Percentiles rank a stretch among this genome's conserved stretches.
Conservation (phyloP, 768 basidiomycete genomes). For the Podaxis rugospora region DNA sequence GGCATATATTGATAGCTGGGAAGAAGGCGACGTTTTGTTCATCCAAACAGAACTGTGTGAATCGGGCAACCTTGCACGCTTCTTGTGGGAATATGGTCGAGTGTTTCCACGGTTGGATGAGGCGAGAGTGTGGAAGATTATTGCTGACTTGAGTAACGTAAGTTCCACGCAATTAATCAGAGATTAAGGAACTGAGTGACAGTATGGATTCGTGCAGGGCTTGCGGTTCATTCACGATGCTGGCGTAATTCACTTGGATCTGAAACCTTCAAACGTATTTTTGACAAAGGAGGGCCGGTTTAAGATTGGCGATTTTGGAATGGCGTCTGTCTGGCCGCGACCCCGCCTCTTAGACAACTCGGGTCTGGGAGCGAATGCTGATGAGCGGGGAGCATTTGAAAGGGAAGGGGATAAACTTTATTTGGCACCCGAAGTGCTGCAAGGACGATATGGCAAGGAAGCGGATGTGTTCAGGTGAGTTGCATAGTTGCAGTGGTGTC, state of each 20-base stretch:
- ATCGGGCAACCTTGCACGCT: slow-evolving; percentile 85
- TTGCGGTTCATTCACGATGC: slow-evolving; percentile 85
- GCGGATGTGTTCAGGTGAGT: slow-evolving; percentile 96
- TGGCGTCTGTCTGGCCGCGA: slow-evolving; percentile 93
- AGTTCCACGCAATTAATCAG: slow-evolving; percentile 35
- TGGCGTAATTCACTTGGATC: slow-evolving; percentile 89
- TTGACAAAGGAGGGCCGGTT: slow-evolving; percentile 82
- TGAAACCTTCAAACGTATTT: slow-evolving; percentile 97
- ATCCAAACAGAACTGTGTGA: slow-evolving; percentile 96
- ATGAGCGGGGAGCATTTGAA: slow-evolving; percentile 60
- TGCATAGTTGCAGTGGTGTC: slow-evolving; percentile 28
- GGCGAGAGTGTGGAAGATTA: slow-evolving; percentile 92
- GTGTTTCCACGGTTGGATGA: slow-evolving; percentile 84
- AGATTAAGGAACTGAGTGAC: slow-evolving; percentile 9
- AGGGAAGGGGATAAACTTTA: slow-evolving; percentile 97
- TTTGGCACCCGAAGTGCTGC: slow-evolving; percentile 92
- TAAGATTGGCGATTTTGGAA: slow-evolving; percentile 98
- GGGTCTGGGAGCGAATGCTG: slow-evolving; percentile 14
- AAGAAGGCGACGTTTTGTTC: slow-evolving; percentile 81
- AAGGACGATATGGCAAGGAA: slow-evolving; percentile 87
- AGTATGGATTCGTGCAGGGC: slow-evolving; percentile 44
- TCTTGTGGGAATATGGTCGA: slow-evolving; percentile 89
- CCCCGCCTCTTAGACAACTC: slow-evolving; percentile 19
- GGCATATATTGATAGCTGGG: slow-evolving; percentile 92
- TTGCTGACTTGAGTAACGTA: slow-evolving; percentile 86